Evolutionary conservation across 805 yeast genomes (phyloP), one percentile per base, ranked within the genome.

Genomic region (Lipomyces starkeyi): DNA sequence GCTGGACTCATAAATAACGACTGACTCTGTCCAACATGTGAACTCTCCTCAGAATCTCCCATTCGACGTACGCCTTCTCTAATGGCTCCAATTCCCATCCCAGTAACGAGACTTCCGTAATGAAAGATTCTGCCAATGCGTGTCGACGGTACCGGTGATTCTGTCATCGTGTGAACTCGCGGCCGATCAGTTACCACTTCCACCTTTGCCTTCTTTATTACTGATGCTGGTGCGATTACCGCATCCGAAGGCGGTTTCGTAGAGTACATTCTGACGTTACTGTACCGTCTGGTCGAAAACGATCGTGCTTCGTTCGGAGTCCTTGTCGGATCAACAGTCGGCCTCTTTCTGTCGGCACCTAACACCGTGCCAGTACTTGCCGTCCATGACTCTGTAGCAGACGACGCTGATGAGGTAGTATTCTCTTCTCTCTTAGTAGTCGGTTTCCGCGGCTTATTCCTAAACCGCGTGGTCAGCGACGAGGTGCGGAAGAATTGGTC

Each of bases 81-180:
- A 0, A 97, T 87, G 32, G 91, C 94, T 49, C 94, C 93, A 11
- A 91, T 72, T 0, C 97, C 97, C 76, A 95, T 88, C 0, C 94
- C 91, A 0, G 98, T 97, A 0, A 98, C 98, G 40, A 95, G 80
- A 1, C 91, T 82, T 9, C 98, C 98, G 77, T 93, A 95, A 79
- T 95, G 99, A 76, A 93, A 92, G 60, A 95, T 83, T 69, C 99
- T 83, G 27, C 93, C 91, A n/a, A 95, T 78, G 74, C 97, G 86
- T 0, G 97, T 85, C 22, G 93, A 83, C 2, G 99, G 99, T 20
- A 95, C 95, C 58, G 90, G 86, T 1, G 95, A 86, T 34, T 69
- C 72, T 27, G 11, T 20, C 70, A 69, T 56, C n/a, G n/a, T n/a
- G 14, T 43, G 68, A 27, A 52, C 61, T 20, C 29, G 25, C 47